Evolutionary conservation across 2,329 filamentous ascomycete species (phyloP), one percentile per base, ranked within the genome.

Genomic region (Sporothrix mexicana): DNA sequence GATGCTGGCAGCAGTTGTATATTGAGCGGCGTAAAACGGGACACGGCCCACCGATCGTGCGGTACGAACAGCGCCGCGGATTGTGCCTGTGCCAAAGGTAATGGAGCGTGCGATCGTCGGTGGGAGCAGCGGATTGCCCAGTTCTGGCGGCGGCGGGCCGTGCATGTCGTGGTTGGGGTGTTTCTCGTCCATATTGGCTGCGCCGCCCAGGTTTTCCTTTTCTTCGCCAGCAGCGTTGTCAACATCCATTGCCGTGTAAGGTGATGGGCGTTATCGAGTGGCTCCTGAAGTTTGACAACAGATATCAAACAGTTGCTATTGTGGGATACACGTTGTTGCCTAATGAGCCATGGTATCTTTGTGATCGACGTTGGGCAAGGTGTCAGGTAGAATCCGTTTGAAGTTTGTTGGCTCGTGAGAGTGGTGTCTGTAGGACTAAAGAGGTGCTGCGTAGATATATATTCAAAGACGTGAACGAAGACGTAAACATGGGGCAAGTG

Each of bases 1-100:
- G 15, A 90, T 82, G 75, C 86, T 85, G 2, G 88, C 88, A 2
- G 90, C 79, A 0, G 87, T 88, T 8, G 87, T 88, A 76, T 87
- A 81, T 73, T 86, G 85, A 45, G 87, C 87, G 12, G 86, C 86
- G 75, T 85, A 83, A 72, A 89, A 82, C 45, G 86, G 81, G 75
- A 84, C 87, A 15, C 84, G 83, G 55, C 86, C 83, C 47, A 88
- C 81, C n/a, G 85, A 78, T 3, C 85, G 86, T 55, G 86, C 84
- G 53, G 88, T 79, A 6, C 87, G 85, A 30, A 90, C 83, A 45
- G 86, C 86, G 30, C 91, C 82, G 41, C 87, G 86, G 17, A 88
- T 88, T 2, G 88, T 90, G 71, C 88, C 84, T 2, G 89, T 88
- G 12, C 88, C 87, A 61, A 91, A 81, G 76, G 88, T 90, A 71